Percentiles rank a stretch among this genome's conserved stretches.
These are phyloP conservation scores for Hypoxylon sp. DNA, from an alignment of 2,329 filamentous ascomycete species.

Conservation along the genomic window DNA sequence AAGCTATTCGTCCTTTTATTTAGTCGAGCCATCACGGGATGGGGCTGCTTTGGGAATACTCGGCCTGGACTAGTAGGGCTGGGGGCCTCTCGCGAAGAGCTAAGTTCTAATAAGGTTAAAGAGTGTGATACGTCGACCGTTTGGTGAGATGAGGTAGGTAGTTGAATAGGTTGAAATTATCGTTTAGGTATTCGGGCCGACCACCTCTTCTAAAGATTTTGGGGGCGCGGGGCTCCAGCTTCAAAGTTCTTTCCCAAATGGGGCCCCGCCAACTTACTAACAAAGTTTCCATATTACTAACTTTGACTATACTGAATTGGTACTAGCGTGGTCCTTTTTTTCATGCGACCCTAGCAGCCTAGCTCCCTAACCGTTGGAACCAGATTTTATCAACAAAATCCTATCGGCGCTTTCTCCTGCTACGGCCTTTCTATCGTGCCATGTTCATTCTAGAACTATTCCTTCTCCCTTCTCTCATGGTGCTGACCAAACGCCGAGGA, in stretches of 20 bases:
- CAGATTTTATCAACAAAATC: constrained; percentile 3
- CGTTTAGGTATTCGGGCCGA: constrained; percentile 37
- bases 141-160: constrained; percentile 19
- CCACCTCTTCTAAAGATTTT: constrained; percentile 22
- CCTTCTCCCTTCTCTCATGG: constrained; percentile 5
- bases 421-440: constrained; percentile 16
- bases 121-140: constrained; percentile 10
- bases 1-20: constrained; percentile 19
- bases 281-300: constrained; percentile 7
- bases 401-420: constrained; percentile 28
- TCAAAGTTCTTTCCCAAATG: constrained; percentile 15
- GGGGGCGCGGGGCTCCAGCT: constrained; percentile 36
- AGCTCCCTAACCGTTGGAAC: constrained; percentile 3
- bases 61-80: constrained; percentile 21
- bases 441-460: constrained; percentile 38
- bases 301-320: constrained; percentile 9
- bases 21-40: constrained; percentile 15
- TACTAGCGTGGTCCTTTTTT: constrained; percentile 8
- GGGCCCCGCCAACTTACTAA: constrained; percentile 18
- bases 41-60: constrained; percentile 29
- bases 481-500: constrained; percentile 1
- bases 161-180: constrained; percentile 19
- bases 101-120: constrained; percentile 31
- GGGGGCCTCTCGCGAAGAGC: constrained; percentile 18
- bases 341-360: not conserved